Base-by-base conservation (phyloP, 2,329 filamentous ascomycete species). In the Colletotrichum sp. region DNA sequence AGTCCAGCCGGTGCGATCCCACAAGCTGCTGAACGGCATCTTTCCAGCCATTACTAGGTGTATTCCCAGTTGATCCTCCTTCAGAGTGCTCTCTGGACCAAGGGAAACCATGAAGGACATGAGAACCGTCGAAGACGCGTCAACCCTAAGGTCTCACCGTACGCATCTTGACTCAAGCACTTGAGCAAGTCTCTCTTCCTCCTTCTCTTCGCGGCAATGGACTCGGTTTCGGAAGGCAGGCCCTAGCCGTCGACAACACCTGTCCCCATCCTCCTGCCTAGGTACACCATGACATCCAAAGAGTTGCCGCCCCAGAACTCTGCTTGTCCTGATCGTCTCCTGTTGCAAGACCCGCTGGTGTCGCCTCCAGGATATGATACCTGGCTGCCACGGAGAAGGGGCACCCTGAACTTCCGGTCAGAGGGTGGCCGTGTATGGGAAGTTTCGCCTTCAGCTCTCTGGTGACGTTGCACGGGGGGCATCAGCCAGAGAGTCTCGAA, bases 171-270 rank as follows among this genome's bases (percentile, higher is more conserved):
- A 64, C 61, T 64, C 32, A 16, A 19, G n/a, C 19, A 28, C n/a
- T 22, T 64, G 22, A 22, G 8, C 1, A 9, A 25, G 2, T 4
- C 25, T 15, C 25, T 11, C 39, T 1, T 0, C 0, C n/a, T 22
- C 11, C 6, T 7, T 22, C 11, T 3, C 2, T 48, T 11, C 2
- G 44, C 44, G 44, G 44, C 6, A 52, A 3, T 52, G n/a, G n/a
- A 25, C n/a, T 1, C 22, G 55, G 27, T 28, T 7, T 59, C 27
- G 22, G 13, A 25, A 2, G 55, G 55, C 22, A 59, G 22, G 15
- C 30, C 55, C 55, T 12, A n/a, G 55, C 55, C 25, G 55, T 19
- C 0, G 25, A 59, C 1, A 15, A 30, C 2, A 27, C 13, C 55
- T 0, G 55, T 16, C 55, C 4, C 8, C 13, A 15, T 4, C 55